Evolutionary conservation across 331 rosid genomes (phyloP).

Genomic region (Quercus tomentella): DNA sequence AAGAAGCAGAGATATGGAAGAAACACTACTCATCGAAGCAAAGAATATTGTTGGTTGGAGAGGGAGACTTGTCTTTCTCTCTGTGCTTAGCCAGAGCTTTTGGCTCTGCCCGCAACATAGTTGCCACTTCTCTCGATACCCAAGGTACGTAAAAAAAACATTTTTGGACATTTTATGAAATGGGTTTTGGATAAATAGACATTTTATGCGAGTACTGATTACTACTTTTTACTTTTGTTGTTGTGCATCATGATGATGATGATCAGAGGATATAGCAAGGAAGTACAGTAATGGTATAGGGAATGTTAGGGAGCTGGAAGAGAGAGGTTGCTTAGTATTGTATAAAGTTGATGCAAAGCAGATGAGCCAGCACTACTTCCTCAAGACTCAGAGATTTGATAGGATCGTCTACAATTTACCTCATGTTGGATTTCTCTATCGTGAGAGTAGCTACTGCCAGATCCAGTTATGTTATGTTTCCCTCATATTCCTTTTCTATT

Average conservation of each 20-base stretch:
- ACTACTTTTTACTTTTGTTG: too few relatives aligned
- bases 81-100: constrained; percentile 54
- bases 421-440: constrained; percentile 72
- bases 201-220: too few relatives aligned
- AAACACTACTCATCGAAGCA: constrained; percentile 72
- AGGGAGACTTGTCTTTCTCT: constrained; percentile 84
- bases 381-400: constrained; percentile 78
- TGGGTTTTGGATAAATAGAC: too few relatives aligned
- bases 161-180: too few relatives aligned
- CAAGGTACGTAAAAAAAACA: constrained; percentile 31
- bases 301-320: constrained; percentile 72
- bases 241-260: too few relatives aligned
- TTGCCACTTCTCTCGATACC: constrained; percentile 72
- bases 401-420: constrained; percentile 79
- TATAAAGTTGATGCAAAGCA: constrained; percentile 58
- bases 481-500: not conserved
- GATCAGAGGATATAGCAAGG: constrained; percentile 44
- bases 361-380: constrained; percentile 71
- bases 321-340: constrained; percentile 56
- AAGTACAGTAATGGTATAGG: constrained; percentile 53
- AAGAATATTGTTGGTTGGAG: constrained; percentile 66
- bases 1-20: constrained; percentile 48
- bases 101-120: constrained; percentile 65
- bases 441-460: constrained; percentile 65
- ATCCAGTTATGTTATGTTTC: constrained; percentile 44